Conservation (phyloP, 768 basidiomycete genomes). For the Omphalotus guepiniiformis region DNA sequence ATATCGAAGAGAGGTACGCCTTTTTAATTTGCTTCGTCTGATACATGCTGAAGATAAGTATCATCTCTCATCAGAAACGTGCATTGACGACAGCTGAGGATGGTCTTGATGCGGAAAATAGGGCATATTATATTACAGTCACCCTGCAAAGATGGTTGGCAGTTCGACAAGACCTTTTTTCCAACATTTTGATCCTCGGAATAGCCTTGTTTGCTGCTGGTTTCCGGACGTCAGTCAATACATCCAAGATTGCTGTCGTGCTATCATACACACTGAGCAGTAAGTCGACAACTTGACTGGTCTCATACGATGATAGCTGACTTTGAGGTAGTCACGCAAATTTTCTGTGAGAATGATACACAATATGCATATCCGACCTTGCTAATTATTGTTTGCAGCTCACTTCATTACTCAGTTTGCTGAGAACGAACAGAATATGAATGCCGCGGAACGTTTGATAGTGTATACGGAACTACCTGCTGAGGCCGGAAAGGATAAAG, state of each 20-base stretch:
- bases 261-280: constrained; percentile 51
- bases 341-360: constrained; percentile 53
- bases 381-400: constrained; percentile 35
- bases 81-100: constrained; percentile 47
- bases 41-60: background rate
- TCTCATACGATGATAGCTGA: too few species aligned
- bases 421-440: constrained; percentile 66
- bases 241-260: constrained; percentile 60
- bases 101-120: constrained; percentile 55
- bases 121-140: constrained; percentile 62
- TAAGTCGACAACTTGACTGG: constrained; percentile 23
- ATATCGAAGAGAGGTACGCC: constrained; percentile 47
- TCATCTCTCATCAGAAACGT: constrained; percentile 29
- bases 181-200: constrained; percentile 63
- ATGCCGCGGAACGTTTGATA: constrained; percentile 66
- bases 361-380: background rate
- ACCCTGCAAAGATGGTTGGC: constrained; percentile 64
- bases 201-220: constrained; percentile 68
- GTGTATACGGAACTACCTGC: constrained; percentile 59
- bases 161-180: constrained; percentile 61
- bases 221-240: constrained; percentile 49
- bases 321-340: constrained; percentile 55
- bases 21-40: background rate
- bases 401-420: constrained; percentile 55
- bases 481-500: constrained; percentile 44